Conservation (phyloP, 306 rosid species). For the Cicer bijugum region DNA sequence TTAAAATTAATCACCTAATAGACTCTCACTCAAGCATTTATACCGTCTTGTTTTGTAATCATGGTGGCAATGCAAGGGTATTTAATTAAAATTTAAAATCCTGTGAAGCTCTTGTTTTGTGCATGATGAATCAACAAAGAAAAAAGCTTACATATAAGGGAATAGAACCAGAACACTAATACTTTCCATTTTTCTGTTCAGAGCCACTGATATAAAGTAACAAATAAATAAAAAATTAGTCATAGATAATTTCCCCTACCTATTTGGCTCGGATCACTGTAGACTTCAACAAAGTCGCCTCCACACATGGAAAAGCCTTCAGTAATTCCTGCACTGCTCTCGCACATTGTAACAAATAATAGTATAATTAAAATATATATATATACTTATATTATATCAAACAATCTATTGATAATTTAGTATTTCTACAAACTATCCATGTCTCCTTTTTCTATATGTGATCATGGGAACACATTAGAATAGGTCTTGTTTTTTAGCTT, state of each 20-base stretch:
- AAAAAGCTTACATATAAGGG: slow-evolving; percentile 1
- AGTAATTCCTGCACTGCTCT: slow-evolving; percentile 90
- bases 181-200: slow-evolving; percentile 7
- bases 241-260: slow-evolving; percentile 56
- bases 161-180: slow-evolving; percentile 14
- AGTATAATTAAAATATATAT: slow-evolving; percentile 30
- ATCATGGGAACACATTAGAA: slow-evolving; percentile 17
- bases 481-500: neutral
- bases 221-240: neutral
- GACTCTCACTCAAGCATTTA: neutral
- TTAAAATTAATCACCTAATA: no score
- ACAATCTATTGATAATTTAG: slow-evolving; percentile 4
- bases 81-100: slow-evolving; percentile 20
- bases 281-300: slow-evolving; percentile 97
- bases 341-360: slow-evolving; percentile 18
- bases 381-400: neutral
- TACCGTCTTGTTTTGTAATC: neutral
- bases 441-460: slow-evolving; percentile 20
- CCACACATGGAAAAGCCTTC: slow-evolving; percentile 99
- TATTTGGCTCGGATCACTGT: slow-evolving; percentile 75
- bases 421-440: slow-evolving; percentile 14
- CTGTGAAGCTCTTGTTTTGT: neutral
- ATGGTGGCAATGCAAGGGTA: slow-evolving; percentile 15
- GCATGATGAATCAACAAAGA: slow-evolving; percentile 23
- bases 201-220: neutral